Evolutionary conservation across 2,329 filamentous ascomycete species (phyloP), one percentile per base, ranked within the genome.

Genomic region (Apiospora arundinis): DNA sequence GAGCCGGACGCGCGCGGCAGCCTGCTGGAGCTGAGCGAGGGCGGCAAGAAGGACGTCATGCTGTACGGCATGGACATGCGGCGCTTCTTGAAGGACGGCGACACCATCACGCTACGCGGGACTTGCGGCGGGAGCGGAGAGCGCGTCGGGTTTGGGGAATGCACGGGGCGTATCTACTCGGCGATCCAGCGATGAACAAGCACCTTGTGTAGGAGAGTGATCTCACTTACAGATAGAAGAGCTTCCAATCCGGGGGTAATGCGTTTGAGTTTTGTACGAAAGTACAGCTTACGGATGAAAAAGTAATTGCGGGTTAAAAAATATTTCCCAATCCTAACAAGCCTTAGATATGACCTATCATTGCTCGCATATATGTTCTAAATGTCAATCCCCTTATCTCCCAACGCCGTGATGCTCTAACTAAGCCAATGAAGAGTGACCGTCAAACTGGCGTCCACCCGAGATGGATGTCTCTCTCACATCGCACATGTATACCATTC

Each of bases 71-170:
- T 82, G 79, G 81, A 83, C 48, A 77, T 78, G 8, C 81, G 85
- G 16, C 81, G 77, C 42, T 86, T 85, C 74, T 75, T 86, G 69
- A 82, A 84, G 73, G 84, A 86, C 68, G 85, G 85, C 23, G 85
- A 87, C 73, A 81, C 78, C 1, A 75, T 87, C 23, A 82, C 79
- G 1, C 74, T 86, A 23, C 78, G 82, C 25, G 85, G 84, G 0
- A 78, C 76, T 5, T 80, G 78, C 71, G 81, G 81, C 18, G 77
- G 79, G 45, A 72, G 74, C 8, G 81, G 81, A 14, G 75, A 75
- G 28, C 77, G 77, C 46, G 82, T 86, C 2, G 84, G 85, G 6
- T 87, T 86, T 75, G 85, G 85, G 6, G 80, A 82, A 32, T 86
- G 84, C 70, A 73, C 75, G 28, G 83, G 82, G 7, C 77, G 75